phyloP scores from a whole-genome alignment of 164 flowering plant genomes.

The Tetracentron sinense region DNA sequence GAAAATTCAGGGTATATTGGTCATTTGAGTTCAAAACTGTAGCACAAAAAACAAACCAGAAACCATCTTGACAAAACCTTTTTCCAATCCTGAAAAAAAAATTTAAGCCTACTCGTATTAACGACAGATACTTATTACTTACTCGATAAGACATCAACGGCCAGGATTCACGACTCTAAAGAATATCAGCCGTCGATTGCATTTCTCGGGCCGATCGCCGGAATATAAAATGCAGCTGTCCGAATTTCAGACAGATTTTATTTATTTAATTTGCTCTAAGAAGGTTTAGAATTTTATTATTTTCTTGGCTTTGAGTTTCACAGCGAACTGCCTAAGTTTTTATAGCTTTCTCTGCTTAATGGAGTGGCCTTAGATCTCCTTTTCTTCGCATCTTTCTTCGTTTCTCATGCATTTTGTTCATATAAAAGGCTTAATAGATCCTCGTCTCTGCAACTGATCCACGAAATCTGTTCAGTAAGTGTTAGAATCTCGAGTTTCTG shows the following conservation, averaged over 20 bases:
- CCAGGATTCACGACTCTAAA: neutral
- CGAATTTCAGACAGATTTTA: neutral
- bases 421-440: neutral
- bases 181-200: slow-evolving; percentile 10
- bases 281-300: neutral
- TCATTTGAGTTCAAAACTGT: neutral
- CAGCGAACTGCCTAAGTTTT: slow-evolving; percentile 27
- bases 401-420: neutral
- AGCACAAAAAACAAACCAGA: neutral
- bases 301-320: slow-evolving; percentile 23
- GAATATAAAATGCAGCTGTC: neutral
- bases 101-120: slow-evolving; percentile 8
- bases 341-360: slow-evolving; percentile 49
- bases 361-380: slow-evolving; percentile 47
- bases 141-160: slow-evolving; percentile 14
- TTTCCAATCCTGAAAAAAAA: neutral
- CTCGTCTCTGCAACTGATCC: neutral
- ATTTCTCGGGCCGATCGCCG: slow-evolving; percentile 13
- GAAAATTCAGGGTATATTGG: slow-evolving; percentile 3
- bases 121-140: slow-evolving; percentile 13
- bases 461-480: slow-evolving; percentile 9
- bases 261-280: no score
- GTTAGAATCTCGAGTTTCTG: neutral
- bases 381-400: neutral
- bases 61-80: neutral